Percentiles rank a stretch among this genome's conserved stretches.
phyloP scores from a whole-genome alignment of 1,284 basidiomycete genomes.

The Trametes versicolor region DNA sequence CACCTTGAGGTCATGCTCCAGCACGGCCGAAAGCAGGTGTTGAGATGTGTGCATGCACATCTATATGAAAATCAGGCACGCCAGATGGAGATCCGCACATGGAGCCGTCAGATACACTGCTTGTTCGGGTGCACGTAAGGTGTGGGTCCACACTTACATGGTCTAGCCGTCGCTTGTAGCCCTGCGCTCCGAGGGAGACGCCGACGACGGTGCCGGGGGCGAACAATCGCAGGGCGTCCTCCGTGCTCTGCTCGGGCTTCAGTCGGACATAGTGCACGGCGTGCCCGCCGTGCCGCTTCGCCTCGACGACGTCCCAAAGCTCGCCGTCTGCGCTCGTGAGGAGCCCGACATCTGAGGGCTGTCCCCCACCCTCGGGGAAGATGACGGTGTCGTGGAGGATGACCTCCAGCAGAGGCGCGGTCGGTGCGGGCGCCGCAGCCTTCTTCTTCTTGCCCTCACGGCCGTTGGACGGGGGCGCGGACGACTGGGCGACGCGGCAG shows the following conservation, averaged over 20 bases:
- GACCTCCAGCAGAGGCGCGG: slow-evolving; percentile 65
- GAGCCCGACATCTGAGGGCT: slow-evolving; percentile 82
- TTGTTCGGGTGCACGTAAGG: background rate
- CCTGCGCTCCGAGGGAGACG: slow-evolving; percentile 67
- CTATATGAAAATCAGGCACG: slow-evolving; percentile 47
- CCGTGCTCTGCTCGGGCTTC: slow-evolving; percentile 48
- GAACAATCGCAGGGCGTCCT: slow-evolving; percentile 57
- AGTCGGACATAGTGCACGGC: slow-evolving; percentile 82
- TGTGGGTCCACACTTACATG: slow-evolving; percentile 62
- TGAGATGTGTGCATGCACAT: slow-evolving; percentile 88
- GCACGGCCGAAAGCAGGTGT: slow-evolving; percentile 84
- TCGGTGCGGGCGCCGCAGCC: slow-evolving; percentile 51
- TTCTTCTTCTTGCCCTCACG: slow-evolving; percentile 65
- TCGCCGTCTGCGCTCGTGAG: slow-evolving; percentile 57
- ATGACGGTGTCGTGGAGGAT: slow-evolving; percentile 86
- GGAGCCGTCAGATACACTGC: slow-evolving; percentile 7
- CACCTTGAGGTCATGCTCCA: slow-evolving; percentile 74
- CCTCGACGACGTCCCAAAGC: slow-evolving; percentile 73
- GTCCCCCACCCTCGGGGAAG: slow-evolving; percentile 91
- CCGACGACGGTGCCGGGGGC: slow-evolving; percentile 62
- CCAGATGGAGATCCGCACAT: background rate
- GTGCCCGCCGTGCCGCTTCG: slow-evolving; percentile 76
- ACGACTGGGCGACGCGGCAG: slow-evolving; percentile 54
- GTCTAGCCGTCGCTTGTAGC: slow-evolving; percentile 78
- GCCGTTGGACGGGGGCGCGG: slow-evolving; percentile 52